phyloP scores from a whole-genome alignment of 1,284 basidiomycete genomes.

The Malassezia caprae region DNA sequence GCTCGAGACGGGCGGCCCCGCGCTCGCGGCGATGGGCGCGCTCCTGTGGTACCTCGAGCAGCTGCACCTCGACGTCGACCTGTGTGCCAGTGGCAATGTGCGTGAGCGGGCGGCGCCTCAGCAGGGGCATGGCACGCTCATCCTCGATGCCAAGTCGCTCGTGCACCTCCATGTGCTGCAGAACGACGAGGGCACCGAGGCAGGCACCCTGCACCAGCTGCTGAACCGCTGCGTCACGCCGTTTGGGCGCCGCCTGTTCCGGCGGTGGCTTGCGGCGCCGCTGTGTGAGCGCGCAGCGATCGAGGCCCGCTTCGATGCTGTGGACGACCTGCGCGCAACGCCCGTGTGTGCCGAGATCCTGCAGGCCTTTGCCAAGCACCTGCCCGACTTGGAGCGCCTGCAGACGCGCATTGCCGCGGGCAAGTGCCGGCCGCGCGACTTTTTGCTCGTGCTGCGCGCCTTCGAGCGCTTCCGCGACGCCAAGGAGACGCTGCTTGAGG shows the following conservation, averaged over 20 bases:
- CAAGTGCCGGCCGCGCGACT: conserved; percentile 44
- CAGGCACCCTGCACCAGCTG: conserved; percentile 41
- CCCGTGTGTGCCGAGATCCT: conserved; percentile 33
- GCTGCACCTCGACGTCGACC: conserved; percentile 42
- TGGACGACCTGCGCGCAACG: conserved; percentile 35
- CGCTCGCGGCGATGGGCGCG: conserved; percentile 40
- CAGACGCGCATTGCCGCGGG: conserved; percentile 40
- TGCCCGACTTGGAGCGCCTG: conserved; percentile 45
- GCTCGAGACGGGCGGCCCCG: conserved; percentile 22
- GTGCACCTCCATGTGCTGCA: conserved; percentile 43
- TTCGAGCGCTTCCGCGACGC: conserved; percentile 26
- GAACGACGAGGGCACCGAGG: conserved; percentile 44
- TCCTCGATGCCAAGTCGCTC: conserved; percentile 45
- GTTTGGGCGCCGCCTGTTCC: conserved; percentile 46
- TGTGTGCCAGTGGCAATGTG: conserved; percentile 45
- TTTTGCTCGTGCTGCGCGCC: conserved; percentile 36
- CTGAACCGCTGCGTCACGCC: conserved; percentile 47
- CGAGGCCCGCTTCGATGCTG: conserved; percentile 39
- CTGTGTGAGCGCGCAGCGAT: conserved; percentile 31
- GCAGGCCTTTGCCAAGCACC: conserved; percentile 27
- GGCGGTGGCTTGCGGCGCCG: conserved; percentile 43
- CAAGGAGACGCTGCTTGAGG: conserved; percentile 9
- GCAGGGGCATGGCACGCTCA: conserved; percentile 28
- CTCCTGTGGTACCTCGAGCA: conserved; percentile 42
- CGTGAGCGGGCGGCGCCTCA: conserved; percentile 35